A percentile compares a stretch with the other conserved stretches of the same genome.
Evolutionary conservation across 371 early-diverging fungal genomes (phyloP).

Genomic region (Mortierella sp.): DNA sequence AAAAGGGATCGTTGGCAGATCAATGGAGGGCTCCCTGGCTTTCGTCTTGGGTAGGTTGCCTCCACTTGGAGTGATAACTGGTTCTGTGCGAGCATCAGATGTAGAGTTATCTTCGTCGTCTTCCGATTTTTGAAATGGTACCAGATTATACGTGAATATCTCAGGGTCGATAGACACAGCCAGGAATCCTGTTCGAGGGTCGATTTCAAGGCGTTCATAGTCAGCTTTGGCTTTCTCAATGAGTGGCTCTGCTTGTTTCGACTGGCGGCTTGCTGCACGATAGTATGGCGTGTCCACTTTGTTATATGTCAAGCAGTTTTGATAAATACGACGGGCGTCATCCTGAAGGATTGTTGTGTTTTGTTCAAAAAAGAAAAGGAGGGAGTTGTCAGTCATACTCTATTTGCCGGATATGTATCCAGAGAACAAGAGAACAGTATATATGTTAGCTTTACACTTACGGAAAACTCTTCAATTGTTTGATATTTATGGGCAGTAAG

Average conservation of each 20-base stretch:
- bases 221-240: conserved; percentile 59
- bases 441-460: conserved; percentile 16
- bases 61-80: background rate
- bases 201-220: conserved; percentile 58
- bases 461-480: conserved; percentile 49
- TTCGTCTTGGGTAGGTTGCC: background rate
- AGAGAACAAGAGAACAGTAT: background rate
- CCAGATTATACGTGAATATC: conserved; percentile 64
- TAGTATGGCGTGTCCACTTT: conserved; percentile 78
- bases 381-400: no score
- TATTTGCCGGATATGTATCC: no score
- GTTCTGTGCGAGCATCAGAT: background rate
- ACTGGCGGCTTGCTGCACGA: conserved; percentile 70
- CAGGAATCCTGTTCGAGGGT: conserved; percentile 61
- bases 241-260: conserved; percentile 56
- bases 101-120: conserved; percentile 10
- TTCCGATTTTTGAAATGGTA: conserved; percentile 38
- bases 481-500: conserved; percentile 39
- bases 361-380: background rate
- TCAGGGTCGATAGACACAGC: conserved; percentile 64
- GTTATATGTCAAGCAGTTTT: conserved; percentile 86
- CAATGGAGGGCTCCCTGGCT: conserved; percentile 1
- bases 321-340: conserved; percentile 79
- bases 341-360: conserved; percentile 50
- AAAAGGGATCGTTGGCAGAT: conserved; percentile 6